phyloP scores from a whole-genome alignment of 2,329 filamentous ascomycete genomes.

The Aspergillus carbonarius region DNA sequence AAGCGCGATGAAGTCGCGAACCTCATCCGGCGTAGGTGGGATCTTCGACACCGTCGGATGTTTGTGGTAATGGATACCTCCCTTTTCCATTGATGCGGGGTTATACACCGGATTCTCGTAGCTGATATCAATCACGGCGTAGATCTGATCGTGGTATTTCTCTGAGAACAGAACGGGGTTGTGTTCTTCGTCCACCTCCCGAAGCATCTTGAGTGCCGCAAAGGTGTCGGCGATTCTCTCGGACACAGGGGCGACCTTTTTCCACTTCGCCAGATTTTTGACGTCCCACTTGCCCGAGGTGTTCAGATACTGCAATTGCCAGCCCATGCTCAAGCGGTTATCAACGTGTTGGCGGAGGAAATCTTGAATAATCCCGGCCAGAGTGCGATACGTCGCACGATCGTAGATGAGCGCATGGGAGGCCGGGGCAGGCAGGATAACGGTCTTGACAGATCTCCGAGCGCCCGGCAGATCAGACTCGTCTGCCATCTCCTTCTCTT shows the following conservation, averaged over 20 bases:
- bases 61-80: slow-evolving; percentile 74
- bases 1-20: slow-evolving; percentile 58
- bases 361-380: slow-evolving; percentile 78
- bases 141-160: slow-evolving; percentile 65
- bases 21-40: slow-evolving; percentile 67
- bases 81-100: slow-evolving; percentile 65
- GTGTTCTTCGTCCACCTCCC: slow-evolving; percentile 82
- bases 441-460: slow-evolving; percentile 62
- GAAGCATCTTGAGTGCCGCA: slow-evolving; percentile 86
- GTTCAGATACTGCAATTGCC: slow-evolving; percentile 87
- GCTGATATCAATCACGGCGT: slow-evolving; percentile 83
- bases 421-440: slow-evolving; percentile 71
- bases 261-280: slow-evolving; percentile 93
- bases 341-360: slow-evolving; percentile 77
- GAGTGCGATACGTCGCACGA: slow-evolving; percentile 68
- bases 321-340: slow-evolving; percentile 74
- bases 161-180: slow-evolving; percentile 70
- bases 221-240: slow-evolving; percentile 76
- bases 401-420: slow-evolving; percentile 83
- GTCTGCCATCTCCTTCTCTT: slow-evolving; percentile 19
- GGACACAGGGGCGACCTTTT: slow-evolving; percentile 74
- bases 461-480: slow-evolving; percentile 24
- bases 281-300: slow-evolving; percentile 96
- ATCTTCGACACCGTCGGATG: slow-evolving; percentile 91
- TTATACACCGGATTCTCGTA: slow-evolving; percentile 91